phyloP scores from a whole-genome alignment of 2,329 filamentous ascomycete genomes.

The Davidsoniella virescens region DNA sequence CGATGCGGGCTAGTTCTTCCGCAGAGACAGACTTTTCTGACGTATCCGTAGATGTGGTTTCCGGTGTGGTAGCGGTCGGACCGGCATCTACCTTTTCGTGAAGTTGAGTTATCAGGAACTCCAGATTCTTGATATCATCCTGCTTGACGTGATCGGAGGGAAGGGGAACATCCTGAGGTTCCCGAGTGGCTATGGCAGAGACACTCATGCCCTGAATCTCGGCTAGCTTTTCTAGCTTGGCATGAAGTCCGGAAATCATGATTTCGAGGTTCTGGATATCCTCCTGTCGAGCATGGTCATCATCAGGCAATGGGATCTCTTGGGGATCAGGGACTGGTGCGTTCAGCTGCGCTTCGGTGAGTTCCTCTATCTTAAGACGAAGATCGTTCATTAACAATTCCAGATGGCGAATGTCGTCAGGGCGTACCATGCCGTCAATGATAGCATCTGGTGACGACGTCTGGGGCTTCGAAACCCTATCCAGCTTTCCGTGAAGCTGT shows the following conservation, averaged over 20 bases:
- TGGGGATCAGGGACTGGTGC: conserved; percentile 32
- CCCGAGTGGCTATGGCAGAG: neutral
- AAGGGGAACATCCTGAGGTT: neutral
- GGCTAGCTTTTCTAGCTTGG: conserved; percentile 10
- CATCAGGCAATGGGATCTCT: conserved; percentile 11
- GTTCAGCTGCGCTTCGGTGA: conserved; percentile 8
- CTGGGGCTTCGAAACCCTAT: conserved; percentile 1
- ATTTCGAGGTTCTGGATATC: conserved; percentile 12
- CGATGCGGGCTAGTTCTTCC: conserved; percentile 39
- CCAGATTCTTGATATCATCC: conserved; percentile 71
- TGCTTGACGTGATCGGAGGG: conserved; percentile 39
- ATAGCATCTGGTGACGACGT: conserved; percentile 26
- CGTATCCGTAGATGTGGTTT: conserved; percentile 18
- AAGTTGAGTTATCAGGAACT: conserved; percentile 66
- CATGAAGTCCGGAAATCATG: conserved; percentile 9
- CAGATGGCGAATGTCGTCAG: conserved; percentile 71
- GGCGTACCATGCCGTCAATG: conserved; percentile 28
- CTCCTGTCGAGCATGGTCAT: conserved; percentile 7
- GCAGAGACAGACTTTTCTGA: conserved; percentile 24
- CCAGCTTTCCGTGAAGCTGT: conserved; percentile 6
- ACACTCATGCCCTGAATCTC: conserved; percentile 1
- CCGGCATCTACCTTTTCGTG: conserved; percentile 59
- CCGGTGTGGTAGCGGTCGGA: conserved; percentile 21
- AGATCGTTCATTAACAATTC: conserved; percentile 72
- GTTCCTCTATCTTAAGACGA: conserved; percentile 58